A percentile compares a stretch with the other conserved stretches of the same genome.
These are phyloP conservation scores for Eucalyptus grandis DNA, from an alignment of 345 rosid genomes.

Conservation along the genomic window DNA sequence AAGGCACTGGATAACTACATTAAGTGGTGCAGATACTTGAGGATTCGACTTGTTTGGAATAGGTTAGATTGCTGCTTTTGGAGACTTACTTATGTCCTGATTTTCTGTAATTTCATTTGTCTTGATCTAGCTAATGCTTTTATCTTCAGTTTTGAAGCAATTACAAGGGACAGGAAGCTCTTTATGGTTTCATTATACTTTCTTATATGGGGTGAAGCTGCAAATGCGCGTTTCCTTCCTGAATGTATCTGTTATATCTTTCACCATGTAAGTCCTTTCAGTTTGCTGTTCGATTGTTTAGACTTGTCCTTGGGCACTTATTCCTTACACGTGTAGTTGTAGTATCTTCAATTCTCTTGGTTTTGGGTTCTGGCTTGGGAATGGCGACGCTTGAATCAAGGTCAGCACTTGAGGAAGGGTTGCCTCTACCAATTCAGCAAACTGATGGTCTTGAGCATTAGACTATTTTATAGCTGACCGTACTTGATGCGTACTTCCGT, in stretches of 20 bases:
- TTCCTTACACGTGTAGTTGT: not conserved
- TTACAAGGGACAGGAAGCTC: slow-evolving; percentile 83
- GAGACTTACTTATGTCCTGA: not conserved
- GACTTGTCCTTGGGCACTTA: not conserved
- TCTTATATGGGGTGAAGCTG: slow-evolving; percentile 99
- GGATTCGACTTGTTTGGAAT: slow-evolving; percentile 71
- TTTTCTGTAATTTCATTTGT: not conserved
- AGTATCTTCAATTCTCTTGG: not conserved
- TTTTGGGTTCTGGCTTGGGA: not conserved
- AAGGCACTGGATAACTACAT: slow-evolving; percentile 90
- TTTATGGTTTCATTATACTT: slow-evolving; percentile 87
- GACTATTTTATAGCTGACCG: not conserved
- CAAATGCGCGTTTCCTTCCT: slow-evolving; percentile 97
- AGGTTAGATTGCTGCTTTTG: slow-evolving; percentile 25
- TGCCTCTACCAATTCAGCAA: not conserved
- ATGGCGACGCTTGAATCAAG: not conserved
- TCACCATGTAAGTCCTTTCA: slow-evolving; percentile 63
- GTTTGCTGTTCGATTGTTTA: not conserved
- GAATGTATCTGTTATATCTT: slow-evolving; percentile 96
- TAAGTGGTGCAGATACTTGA: slow-evolving; percentile 94
- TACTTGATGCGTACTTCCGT: not conserved
- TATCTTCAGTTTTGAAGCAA: slow-evolving; percentile 64
- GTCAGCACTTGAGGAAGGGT: not conserved
- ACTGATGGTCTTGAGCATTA: not conserved
- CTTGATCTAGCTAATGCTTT: not conserved